phyloP scores from a whole-genome alignment of 768 basidiomycete species.

The Favolaschia claudopus region DNA sequence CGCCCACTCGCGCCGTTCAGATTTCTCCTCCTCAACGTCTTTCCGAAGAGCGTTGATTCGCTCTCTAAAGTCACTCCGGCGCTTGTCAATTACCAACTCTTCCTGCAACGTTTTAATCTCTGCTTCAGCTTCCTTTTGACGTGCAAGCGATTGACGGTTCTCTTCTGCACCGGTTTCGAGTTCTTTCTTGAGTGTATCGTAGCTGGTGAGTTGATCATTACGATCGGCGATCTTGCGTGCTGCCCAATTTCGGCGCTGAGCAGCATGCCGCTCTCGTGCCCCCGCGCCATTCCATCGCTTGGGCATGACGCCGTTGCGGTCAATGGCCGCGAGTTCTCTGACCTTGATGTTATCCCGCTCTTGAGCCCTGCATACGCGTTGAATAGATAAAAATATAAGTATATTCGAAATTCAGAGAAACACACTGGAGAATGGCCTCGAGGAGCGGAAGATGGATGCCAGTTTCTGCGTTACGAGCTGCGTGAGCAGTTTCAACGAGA shows the following conservation, averaged over 20 bases:
- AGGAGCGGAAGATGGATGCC: constrained; percentile 16
- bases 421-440: constrained; percentile 12
- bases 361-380: neutral
- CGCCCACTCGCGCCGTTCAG: neutral
- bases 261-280: neutral
- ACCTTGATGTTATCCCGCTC: neutral
- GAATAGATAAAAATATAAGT: neutral
- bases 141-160: neutral
- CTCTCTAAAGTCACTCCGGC: constrained; percentile 1
- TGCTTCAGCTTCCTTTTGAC: neutral
- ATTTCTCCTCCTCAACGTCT: neutral
- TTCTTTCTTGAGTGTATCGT: neutral
- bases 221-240: neutral
- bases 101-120: neutral
- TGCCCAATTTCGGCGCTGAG: neutral
- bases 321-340: neutral
- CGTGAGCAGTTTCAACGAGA: constrained; percentile 24
- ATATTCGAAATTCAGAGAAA: too few relatives aligned
- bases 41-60: neutral
- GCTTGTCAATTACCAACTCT: neutral
- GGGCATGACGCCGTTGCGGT: neutral
- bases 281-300: neutral
- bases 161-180: neutral
- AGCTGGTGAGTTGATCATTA: neutral
- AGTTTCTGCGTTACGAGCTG: constrained; percentile 21